A percentile compares a stretch with the other conserved stretches of the same genome.
These are phyloP conservation scores for Colletotrichum tabaci DNA, from an alignment of 2,329 filamentous ascomycete species.

Conservation along the genomic window DNA sequence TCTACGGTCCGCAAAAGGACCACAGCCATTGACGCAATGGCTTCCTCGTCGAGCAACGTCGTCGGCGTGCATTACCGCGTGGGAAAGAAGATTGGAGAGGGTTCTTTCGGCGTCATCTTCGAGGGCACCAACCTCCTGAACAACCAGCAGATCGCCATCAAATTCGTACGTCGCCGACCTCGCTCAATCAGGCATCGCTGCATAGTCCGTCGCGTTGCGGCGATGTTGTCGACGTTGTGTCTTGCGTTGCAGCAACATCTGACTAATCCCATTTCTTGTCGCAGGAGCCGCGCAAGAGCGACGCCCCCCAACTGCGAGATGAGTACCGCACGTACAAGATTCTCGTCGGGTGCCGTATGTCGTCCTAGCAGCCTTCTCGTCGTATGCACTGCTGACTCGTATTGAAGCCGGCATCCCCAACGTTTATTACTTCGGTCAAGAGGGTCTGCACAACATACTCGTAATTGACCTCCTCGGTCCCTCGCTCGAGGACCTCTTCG, in stretches of 20 bases:
- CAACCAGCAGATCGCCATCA: constrained; percentile 99
- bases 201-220: constrained; percentile 10
- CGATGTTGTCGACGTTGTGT: no score
- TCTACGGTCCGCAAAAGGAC: constrained; percentile 46
- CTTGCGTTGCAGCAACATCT: neutral
- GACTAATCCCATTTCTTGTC: constrained; percentile 33
- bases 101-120: constrained; percentile 98
- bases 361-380: constrained; percentile 18
- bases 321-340: constrained; percentile 99
- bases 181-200: constrained; percentile 1
- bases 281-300: constrained; percentile 98
- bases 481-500: constrained; percentile 95
- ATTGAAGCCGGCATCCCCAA: constrained; percentile 92
- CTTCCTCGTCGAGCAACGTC: constrained; percentile 93
- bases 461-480: constrained; percentile 97
- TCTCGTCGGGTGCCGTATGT: constrained; percentile 97
- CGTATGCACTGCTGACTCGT: constrained; percentile 36
- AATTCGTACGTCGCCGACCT: constrained; percentile 81
- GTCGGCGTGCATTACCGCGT: constrained; percentile 99
- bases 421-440: constrained; percentile 99
- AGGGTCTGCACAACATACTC: constrained; percentile 98
- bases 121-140: constrained; percentile 98
- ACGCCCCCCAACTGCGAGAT: constrained; percentile 96
- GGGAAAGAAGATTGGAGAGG: constrained; percentile 99
- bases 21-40: constrained; percentile 68